phyloP scores from a whole-genome alignment of 768 basidiomycete species.

The Hydnum rufescens region DNA sequence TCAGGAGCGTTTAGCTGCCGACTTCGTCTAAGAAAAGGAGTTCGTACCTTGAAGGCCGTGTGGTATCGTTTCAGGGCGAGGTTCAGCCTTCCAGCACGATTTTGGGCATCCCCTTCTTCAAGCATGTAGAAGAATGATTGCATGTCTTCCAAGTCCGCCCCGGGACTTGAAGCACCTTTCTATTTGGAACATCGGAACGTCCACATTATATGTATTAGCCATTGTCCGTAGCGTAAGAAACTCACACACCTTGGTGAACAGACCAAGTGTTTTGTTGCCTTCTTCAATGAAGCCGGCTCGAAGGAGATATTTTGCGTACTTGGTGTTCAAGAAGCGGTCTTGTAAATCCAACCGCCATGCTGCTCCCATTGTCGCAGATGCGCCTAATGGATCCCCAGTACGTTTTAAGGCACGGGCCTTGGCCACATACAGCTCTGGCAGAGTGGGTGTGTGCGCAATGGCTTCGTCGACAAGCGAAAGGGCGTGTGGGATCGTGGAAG shows the following conservation, averaged over 20 bases:
- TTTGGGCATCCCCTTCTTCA: conserved; percentile 62
- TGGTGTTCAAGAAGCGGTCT: conserved; percentile 88
- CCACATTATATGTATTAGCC: neutral
- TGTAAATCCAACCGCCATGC: conserved; percentile 78
- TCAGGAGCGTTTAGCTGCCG: neutral
- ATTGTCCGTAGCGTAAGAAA: neutral
- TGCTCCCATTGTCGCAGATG: conserved; percentile 56
- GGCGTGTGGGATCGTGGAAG: conserved; percentile 25
- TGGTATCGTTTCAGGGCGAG: conserved; percentile 75
- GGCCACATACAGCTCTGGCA: conserved; percentile 74
- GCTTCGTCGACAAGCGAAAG: conserved; percentile 45
- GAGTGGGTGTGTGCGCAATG: conserved; percentile 70
- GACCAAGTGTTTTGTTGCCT: conserved; percentile 49
- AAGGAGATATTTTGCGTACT: conserved; percentile 76
- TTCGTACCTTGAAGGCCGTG: conserved; percentile 46
- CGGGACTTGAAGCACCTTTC: conserved; percentile 69
- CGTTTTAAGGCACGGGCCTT: conserved; percentile 75
- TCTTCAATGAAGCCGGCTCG: conserved; percentile 63
- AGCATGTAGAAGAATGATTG: conserved; percentile 75
- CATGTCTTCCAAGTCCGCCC: conserved; percentile 81
- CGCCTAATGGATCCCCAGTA: conserved; percentile 57
- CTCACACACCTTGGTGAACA: conserved; percentile 76
- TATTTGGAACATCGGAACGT: conserved; percentile 16
- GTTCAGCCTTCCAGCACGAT: conserved; percentile 40
- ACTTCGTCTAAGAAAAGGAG: neutral